Evolutionary conservation across 2,329 filamentous ascomycete species (phyloP), one percentile per base, ranked within the genome.

Genomic region (Lasiodiplodia theobromae): DNA sequence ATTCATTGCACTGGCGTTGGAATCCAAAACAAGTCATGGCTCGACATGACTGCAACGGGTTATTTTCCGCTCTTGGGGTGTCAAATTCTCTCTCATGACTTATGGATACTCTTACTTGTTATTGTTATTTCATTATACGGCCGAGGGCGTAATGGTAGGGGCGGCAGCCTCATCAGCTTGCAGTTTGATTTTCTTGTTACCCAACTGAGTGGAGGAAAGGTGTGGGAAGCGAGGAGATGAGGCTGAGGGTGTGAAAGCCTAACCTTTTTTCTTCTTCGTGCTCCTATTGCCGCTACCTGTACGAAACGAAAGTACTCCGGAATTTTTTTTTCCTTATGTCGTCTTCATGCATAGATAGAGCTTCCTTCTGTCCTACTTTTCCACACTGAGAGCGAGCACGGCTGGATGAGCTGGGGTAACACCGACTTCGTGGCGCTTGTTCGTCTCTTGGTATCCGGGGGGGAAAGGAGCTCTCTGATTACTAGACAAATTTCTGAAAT

Each of bases 1-100:
- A 38, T 31, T 52, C 60, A 64, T 64, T 64, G 60, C 60, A 64
- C 51, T 47, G 60, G 60, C 60, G 60, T 64, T 64, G 47, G 60
- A 64, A 64, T 18, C 31, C 60, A 52, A 64, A 52, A 64, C 60
- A 64, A 38, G 60, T 64, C 60, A 37, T 21, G 21, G 60, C 60
- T 52, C 16, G 11, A 31, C 40, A 49, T 52, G 44, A 52, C 60
- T 52, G 60, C 31, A 52, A 52, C 31, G 60, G 60, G 40, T 64
- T 64, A 40, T 47, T 47, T 62, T 62, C 37, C 40, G 40, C 57
- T 49, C 47, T 64, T 25, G 31, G 28, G 60, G 44, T 64, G 60
- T 64, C 47, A 38, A 16, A 5, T 38, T 38, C 16, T 52, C 16
- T 38, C 47, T 64, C 47, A 64, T 51, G 60, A 64, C 60, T 64